These are phyloP conservation scores for Monosporascus ibericus DNA, from an alignment of 2,329 filamentous ascomycete species.

Conservation along the genomic window DNA sequence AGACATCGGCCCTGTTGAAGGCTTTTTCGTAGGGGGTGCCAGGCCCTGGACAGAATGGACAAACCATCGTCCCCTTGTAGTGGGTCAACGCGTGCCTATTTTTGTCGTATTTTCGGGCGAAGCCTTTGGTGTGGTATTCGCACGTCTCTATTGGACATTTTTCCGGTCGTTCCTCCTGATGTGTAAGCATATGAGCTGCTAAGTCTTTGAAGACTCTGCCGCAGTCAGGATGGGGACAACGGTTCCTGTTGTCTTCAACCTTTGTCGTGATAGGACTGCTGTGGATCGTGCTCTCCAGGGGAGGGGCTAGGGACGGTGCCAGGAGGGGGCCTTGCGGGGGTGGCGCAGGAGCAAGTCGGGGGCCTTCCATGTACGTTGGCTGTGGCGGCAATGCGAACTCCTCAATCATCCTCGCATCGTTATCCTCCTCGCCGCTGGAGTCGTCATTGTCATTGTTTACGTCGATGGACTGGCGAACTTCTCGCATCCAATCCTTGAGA, in stretches of 20 bases:
- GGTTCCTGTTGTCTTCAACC: slow-evolving; percentile 29
- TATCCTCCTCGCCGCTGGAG: slow-evolving; percentile 48
- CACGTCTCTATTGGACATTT: slow-evolving; percentile 91
- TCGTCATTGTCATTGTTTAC: slow-evolving; percentile 37
- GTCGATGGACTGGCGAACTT: slow-evolving; percentile 46
- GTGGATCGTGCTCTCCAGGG: slow-evolving; percentile 26
- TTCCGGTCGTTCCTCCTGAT: slow-evolving; percentile 83
- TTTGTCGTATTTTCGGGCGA: slow-evolving; percentile 94
- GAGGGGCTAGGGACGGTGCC: slow-evolving; percentile 25
- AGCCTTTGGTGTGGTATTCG: slow-evolving; percentile 88
- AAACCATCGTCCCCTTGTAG: slow-evolving; percentile 97
- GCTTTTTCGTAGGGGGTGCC: slow-evolving; percentile 88
- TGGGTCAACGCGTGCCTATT: slow-evolving; percentile 91
- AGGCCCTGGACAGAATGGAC: slow-evolving; percentile 85
- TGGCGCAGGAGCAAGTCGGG: slow-evolving; percentile 26
- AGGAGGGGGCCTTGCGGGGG: slow-evolving; percentile 22
- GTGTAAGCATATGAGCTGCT: slow-evolving; percentile 91
- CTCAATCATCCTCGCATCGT: slow-evolving; percentile 32
- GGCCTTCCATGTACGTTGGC: slow-evolving; percentile 24
- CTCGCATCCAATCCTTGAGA: slow-evolving; percentile 55
- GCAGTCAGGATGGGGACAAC: slow-evolving; percentile 79
- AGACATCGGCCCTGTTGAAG: slow-evolving; percentile 92
- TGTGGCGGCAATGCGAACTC: slow-evolving; percentile 42
- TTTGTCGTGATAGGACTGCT: slow-evolving; percentile 26
- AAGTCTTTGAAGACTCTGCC: slow-evolving; percentile 84